Percentiles rank a stretch among this genome's conserved stretches.
These are phyloP conservation scores for Tylopilus rubrobrunneus DNA, from an alignment of 768 basidiomycete genomes.

Conservation along the genomic window DNA sequence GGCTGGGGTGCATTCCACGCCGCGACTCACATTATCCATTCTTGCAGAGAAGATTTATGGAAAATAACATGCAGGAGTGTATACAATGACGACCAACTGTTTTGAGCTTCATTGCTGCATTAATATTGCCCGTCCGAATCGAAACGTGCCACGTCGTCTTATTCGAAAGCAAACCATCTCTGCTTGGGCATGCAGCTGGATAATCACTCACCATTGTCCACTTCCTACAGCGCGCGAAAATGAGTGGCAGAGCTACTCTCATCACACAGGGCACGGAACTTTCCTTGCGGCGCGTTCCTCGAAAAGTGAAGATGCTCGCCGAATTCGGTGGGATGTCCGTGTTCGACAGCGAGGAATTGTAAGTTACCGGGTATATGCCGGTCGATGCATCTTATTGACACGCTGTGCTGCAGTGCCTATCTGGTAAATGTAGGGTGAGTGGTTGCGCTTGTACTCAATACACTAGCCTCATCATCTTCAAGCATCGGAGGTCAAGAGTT, in stretches of 20 bases:
- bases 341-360: conserved; percentile 34
- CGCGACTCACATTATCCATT: background rate
- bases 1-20: background rate
- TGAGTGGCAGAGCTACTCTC: conserved; percentile 12
- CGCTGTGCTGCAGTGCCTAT: conserved; percentile 33
- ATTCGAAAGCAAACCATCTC: conserved; percentile 12
- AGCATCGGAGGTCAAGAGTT: conserved; percentile 44
- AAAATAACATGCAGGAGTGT: background rate
- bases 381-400: background rate
- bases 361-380: conserved; percentile 11
- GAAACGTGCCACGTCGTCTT: conserved; percentile 1
- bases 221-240: conserved; percentile 6
- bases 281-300: conserved; percentile 21
- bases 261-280: conserved; percentile 23
- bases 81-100: background rate
- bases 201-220: background rate
- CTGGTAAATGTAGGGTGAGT: conserved; percentile 36
- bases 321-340: conserved; percentile 23
- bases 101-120: background rate
- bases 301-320: conserved; percentile 13
- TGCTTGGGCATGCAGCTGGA: background rate
- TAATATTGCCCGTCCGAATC: conserved; percentile 9
- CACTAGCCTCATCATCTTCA: conserved; percentile 3
- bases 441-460: background rate
- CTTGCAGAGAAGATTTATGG: background rate